Base-by-base conservation (phyloP, 2,329 filamentous ascomycete species). In the Onygenales sp. region DNA sequence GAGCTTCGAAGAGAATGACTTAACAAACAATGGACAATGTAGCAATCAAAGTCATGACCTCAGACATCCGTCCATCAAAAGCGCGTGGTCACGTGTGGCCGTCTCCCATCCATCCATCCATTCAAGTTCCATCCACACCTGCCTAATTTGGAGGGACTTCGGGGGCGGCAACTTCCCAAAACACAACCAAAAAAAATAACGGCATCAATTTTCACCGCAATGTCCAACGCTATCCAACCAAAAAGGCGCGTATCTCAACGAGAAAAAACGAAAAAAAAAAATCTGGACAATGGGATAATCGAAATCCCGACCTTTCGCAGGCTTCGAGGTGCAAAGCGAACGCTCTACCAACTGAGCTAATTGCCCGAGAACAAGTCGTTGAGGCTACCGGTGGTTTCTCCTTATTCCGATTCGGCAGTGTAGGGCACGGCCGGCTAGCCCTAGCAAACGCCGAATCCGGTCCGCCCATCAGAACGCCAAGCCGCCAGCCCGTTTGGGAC, bases 231-330 rank as follows among this genome's bases (percentile, higher is more conserved):
- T 17, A 17, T 17, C 17, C 17, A 17, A 17, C 17, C 17, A 17
- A 17, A 17, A 17, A 17, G 17, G 17, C 17, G 17, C 17, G 17
- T 17, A 17, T 17, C 17, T 17, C 17, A 51, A 52, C 32, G 43
- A 42, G 41, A 52, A 51, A 33, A 49, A 53, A 51, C 45, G 17
- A 50, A 46, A 55, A 52, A 50, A 58, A 56, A 50, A 53, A 38
- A 14, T 33, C 3, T 63, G 59, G 60, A 63, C 59, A 46, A 55
- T 54, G 57, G 53, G 60, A 57, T 58, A 59, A 60, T 63, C 60
- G 61, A 63, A 63, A 58, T 59, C 61, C 54, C 56, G 61, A 55
- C 61, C 58, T 63, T 57, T 56, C 59, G 61, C 60, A 63, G 8
- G 7, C 35, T 5, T 44, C 17, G 5, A 36, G 38, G 54, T 63